Evolutionary conservation across 1,284 basidiomycete species (phyloP).

Genomic region (Ganoderma multipileum): DNA sequence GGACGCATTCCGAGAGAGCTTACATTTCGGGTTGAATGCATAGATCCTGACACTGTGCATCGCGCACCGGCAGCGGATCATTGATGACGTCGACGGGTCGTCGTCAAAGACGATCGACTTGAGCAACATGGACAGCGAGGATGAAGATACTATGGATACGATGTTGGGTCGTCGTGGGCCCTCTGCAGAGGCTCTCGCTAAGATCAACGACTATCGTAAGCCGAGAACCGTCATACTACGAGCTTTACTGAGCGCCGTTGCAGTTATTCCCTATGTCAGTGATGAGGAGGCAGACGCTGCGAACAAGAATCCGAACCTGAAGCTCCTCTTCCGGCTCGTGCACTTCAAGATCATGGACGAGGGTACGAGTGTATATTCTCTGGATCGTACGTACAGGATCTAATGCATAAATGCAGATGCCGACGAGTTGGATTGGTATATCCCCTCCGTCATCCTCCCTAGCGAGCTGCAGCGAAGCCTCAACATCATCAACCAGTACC

Average conservation of each 20-base stretch:
- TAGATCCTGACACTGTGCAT: conserved; percentile 77
- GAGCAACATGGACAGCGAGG: conserved; percentile 47
- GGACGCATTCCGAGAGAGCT: not conserved
- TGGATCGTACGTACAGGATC: not conserved
- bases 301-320: conserved; percentile 78
- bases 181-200: conserved; percentile 73
- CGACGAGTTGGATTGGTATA: conserved; percentile 81
- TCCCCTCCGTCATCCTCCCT: conserved; percentile 72
- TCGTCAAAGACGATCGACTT: conserved; percentile 45
- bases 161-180: conserved; percentile 51
- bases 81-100: conserved; percentile 71
- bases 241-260: not conserved
- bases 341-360: conserved; percentile 69
- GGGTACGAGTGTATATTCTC: conserved; percentile 49
- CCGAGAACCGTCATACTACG: conserved; percentile 8
- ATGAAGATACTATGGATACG: conserved; percentile 49
- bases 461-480: conserved; percentile 68
- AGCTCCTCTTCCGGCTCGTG: conserved; percentile 80
- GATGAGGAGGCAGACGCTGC: conserved; percentile 81
- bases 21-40: not conserved
- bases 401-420: conserved; percentile 49
- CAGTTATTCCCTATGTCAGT: conserved; percentile 78
- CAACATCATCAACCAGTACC: conserved; percentile 79
- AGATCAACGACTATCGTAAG: conserved; percentile 83
- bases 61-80: conserved; percentile 69